Base-by-base conservation (phyloP, 495 filamentous ascomycete species). In the Lasiosphaeria miniovina region DNA sequence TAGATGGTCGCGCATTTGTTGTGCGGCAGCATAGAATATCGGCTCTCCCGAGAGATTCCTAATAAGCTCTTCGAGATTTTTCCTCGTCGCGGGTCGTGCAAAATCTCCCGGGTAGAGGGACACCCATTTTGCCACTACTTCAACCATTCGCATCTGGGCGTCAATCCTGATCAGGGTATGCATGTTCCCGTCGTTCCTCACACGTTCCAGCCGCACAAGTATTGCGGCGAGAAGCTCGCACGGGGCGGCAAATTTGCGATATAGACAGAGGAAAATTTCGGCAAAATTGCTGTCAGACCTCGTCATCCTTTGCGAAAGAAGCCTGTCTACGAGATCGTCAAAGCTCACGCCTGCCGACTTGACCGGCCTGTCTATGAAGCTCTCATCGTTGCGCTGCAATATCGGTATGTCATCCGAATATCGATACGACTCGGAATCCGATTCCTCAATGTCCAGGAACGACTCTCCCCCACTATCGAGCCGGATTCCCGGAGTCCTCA, bases 71-170 rank as follows among this genome's bases (percentile, higher is more conserved):
- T 84, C 79, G 55, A 96, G 76, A 7, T 77, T 81, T 61, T 81
- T 82, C 56, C 85, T 85, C 9, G 91, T 94, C 55, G 81, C 81
- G n/a, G 88, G 84, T 64, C 89, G 83, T 0, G 91, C 89, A 76
- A 97, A 95, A 73, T 98, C 94, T 3, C 90, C 93, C 0, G 94
- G 91, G 74, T 98, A 96, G 35, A 84, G 82, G n/a, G 86, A 84
- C 2, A 92, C 83, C 94, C 94, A 98, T 65, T 89, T 89, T 6
- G 90, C 88, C 55, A 98, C 74, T n/a, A 92, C 82, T 58, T 86
- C 86, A 48, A 97, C 84, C 46, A 91, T 87, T 53, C 93, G 83
- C 60, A 93, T 79, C 74, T 98, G 93, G n/a, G 83, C 80, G 6
- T 86, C 83, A 36, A 87, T 91, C 61, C 84, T 88, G 56, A 84